Percentiles rank a stretch among this genome's conserved stretches.
phyloP scores from a whole-genome alignment of 176 grass and related monocot genomes.

The Secale cereale region DNA sequence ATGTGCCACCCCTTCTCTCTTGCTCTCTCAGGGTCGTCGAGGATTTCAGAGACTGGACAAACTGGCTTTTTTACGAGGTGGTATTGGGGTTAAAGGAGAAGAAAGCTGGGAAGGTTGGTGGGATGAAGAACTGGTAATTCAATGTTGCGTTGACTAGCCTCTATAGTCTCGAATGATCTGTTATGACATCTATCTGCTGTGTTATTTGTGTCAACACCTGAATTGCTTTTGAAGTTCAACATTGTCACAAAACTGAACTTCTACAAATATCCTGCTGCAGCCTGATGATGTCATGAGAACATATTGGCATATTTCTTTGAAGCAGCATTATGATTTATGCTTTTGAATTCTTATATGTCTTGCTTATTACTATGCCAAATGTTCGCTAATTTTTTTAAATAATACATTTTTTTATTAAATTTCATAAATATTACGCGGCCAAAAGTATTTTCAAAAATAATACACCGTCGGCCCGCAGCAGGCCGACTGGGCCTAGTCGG shows the following conservation, averaged over 20 bases:
- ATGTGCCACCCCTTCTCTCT: not conserved
- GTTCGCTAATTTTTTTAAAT: no score
- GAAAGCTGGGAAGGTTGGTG: constrained; percentile 99
- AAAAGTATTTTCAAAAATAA: no score
- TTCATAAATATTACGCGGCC: no score
- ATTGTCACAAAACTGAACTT: not conserved
- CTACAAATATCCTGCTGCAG: not conserved
- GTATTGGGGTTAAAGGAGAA: constrained; percentile 96
- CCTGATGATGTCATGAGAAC: not conserved
- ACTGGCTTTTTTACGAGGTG: constrained; percentile 95
- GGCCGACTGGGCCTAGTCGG: no score
- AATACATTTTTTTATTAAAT: no score
- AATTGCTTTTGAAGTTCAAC: not conserved
- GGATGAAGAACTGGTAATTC: constrained; percentile 89
- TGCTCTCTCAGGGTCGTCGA: constrained; percentile 54
- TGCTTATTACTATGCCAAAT: not conserved
- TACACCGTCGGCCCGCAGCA: no score
- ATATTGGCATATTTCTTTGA: not conserved
- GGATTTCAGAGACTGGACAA: constrained; percentile 95
- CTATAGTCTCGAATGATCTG: not conserved
- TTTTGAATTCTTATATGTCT: not conserved
- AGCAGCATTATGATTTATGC: not conserved
- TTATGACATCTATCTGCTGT: not conserved
- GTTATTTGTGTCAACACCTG: constrained; percentile 13
- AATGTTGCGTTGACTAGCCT: not conserved